Base-by-base conservation (phyloP, 108 stramenopile genomes). In the Bacterosira constricta region DNA sequence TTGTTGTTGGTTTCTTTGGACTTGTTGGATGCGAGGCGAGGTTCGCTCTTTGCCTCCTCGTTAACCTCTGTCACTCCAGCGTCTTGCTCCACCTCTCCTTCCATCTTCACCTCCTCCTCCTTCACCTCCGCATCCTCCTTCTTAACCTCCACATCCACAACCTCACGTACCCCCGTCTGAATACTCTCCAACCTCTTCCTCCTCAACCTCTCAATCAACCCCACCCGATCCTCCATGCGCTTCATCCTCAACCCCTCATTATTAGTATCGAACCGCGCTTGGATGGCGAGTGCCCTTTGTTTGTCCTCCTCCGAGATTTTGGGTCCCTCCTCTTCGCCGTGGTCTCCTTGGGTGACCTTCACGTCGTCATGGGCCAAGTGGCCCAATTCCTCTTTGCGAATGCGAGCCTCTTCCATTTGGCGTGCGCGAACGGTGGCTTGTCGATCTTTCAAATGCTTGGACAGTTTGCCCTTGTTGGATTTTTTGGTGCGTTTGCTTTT, bases 381-480 rank as follows among this genome's bases (percentile, higher is more conserved):
- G 10, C 65, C 77, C 73, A 90, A 49, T 77, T 91, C 90, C 76
- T 94, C 93, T 42, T 86, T 79, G 54, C 90, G 93, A 20, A 91
- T 79, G 10, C 79, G 63, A 12, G 87, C 68, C 60, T 91, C 90
- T 53, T 93, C 84, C 65, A 90, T 71, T 23, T 89, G 93, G 34
- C 83, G 81, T 36, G 81, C 56, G 8, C 90, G 90, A 1, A 75
- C 39, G 71, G 63, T 66, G 45, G 82, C 74, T 13, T 77, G 74
- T 12, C 75, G 80, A 31, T 80, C 80, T 12, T 76, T 75, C 27
- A 88, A 54, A 26, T 66, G 79, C 12, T 75, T 69, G 59, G 84
- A 49, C 72, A 78, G 80, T 45, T 62, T 75, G 15, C 60, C 65
- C 9, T 32, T 31, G 17, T 52, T 21, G 71, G 44, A 30, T 56